A percentile compares a stretch with the other conserved stretches of the same genome.
phyloP scores from a whole-genome alignment of 2,329 filamentous ascomycete species.

The Dactylellina cionopaga region DNA sequence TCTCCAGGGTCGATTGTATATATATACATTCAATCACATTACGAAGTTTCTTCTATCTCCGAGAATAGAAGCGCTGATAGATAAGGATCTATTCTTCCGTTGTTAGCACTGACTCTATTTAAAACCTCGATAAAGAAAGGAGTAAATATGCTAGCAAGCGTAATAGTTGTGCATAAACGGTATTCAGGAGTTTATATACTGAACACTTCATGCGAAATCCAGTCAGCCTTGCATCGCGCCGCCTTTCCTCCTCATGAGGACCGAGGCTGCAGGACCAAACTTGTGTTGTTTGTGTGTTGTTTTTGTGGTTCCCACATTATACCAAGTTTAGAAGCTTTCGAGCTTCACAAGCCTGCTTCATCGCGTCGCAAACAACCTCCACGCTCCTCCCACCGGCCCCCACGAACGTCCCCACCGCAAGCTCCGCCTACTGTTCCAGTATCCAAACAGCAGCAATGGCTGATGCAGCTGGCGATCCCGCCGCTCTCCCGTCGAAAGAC shows the following conservation, averaged over 20 bases:
- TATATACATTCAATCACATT: too few species aligned
- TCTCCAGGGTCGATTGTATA: neutral
- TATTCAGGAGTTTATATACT: too few species aligned
- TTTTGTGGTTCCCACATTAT: conserved; percentile 7
- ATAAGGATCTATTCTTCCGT: too few species aligned
- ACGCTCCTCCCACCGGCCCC: neutral
- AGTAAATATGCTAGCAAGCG: too few species aligned
- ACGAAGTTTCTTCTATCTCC: too few species aligned
- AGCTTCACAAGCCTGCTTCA: conserved; percentile 1
- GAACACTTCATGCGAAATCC: neutral
- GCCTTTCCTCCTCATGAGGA: neutral
- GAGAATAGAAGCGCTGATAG: too few species aligned
- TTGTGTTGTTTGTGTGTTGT: conserved; percentile 23
- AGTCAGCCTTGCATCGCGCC: neutral
- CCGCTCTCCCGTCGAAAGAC: conserved; percentile 69
- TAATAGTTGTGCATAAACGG: too few species aligned
- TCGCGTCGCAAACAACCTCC: conserved; percentile 15
- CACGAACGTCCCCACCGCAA: neutral
- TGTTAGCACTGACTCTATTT: too few species aligned
- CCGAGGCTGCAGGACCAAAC: neutral
- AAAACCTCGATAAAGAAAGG: too few species aligned
- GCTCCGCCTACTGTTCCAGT: neutral
- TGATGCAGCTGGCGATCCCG: conserved; percentile 18
- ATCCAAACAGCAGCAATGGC: conserved; percentile 25
- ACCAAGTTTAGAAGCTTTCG: conserved; percentile 10